Evolutionary conservation across 345 rosid genomes (phyloP), one percentile per base, ranked within the genome.

Genomic region (Raphanus sativus): DNA sequence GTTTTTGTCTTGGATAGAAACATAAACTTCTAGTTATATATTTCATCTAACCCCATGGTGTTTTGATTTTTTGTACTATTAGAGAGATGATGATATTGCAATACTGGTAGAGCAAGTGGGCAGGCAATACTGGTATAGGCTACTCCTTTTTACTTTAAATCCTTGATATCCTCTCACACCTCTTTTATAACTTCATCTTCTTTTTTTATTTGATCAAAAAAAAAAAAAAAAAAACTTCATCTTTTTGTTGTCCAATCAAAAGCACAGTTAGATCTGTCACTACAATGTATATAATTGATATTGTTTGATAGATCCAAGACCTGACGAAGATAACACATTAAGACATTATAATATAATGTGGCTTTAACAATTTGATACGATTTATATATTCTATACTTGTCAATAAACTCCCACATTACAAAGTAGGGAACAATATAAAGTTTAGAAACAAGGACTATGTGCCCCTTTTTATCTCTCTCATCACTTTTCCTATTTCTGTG

Each of bases 11-110:
- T 50, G 17, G 55, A 50, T 50, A n/a, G 55, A 50, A 50, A 50
- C 55, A 77, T 77, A 38, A 40, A 30, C 76, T 70, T 77, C 71
- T 70, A 55, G 70, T 77, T 77, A 64, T 30, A 65, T 64, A 34
- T 28, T 56, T 70, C 59, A 70, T 59, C 68, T 77, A 71, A 77
- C 33, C 62, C n/a, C 67, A 65, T 55, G 28, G 29, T 34, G 38
- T 30, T 45, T 71, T 62, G 48, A 62, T 76, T 52, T 42, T 34
- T 70, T 71, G 71, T 40, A 58, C 60, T 6, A 64, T 38, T 70
- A 64, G 36, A 52, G 71, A 29, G 71, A 70, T 4, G 24, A 56
- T 77, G 66, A 69, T 69, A 38, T 42, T 56, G 21, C 21, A 21
- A 21, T 21, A 21, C 21, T 66, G 56, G 64, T 77, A 65, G 75